Conservation (phyloP, 2,329 filamentous ascomycete species). For the Aspergillus tamarii region DNA sequence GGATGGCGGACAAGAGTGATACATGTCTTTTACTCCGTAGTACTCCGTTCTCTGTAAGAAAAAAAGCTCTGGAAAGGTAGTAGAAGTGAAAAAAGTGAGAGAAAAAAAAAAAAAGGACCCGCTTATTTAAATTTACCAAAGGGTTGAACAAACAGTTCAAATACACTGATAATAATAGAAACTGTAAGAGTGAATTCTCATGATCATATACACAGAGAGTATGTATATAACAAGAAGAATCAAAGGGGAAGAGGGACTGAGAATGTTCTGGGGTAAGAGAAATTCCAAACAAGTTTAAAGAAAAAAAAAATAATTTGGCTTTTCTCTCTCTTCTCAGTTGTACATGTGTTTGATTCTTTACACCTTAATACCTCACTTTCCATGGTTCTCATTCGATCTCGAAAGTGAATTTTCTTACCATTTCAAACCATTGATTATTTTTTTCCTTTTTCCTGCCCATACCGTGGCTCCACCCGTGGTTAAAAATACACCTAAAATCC, state of each 20-base stretch:
- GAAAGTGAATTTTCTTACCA: neutral
- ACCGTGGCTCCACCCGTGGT: slow-evolving; percentile 6
- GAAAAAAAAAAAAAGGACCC: neutral
- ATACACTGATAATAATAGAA: neutral
- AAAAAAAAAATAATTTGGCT: neutral
- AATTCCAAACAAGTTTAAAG: neutral
- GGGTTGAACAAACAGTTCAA: neutral
- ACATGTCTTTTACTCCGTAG: slow-evolving; percentile 1
- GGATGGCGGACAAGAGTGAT: slow-evolving; percentile 4
- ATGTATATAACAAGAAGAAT: neutral
- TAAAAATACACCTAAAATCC: slow-evolving; percentile 10
- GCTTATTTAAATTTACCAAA: slow-evolving; percentile 1
- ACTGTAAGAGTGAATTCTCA: neutral
- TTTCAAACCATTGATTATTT: neutral
- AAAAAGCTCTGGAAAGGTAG: neutral
- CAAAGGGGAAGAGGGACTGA: neutral
- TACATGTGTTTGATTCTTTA: neutral
- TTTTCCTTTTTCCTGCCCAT: neutral
- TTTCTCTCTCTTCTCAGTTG: neutral
- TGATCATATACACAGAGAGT: neutral
- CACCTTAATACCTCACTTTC: neutral
- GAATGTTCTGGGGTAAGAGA: neutral
- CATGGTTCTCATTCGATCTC: neutral
- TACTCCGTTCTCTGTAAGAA: slow-evolving; percentile 2
- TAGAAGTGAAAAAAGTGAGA: neutral